Conservation (phyloP, 1,284 basidiomycete genomes). For the Wolfiporia cocos region DNA sequence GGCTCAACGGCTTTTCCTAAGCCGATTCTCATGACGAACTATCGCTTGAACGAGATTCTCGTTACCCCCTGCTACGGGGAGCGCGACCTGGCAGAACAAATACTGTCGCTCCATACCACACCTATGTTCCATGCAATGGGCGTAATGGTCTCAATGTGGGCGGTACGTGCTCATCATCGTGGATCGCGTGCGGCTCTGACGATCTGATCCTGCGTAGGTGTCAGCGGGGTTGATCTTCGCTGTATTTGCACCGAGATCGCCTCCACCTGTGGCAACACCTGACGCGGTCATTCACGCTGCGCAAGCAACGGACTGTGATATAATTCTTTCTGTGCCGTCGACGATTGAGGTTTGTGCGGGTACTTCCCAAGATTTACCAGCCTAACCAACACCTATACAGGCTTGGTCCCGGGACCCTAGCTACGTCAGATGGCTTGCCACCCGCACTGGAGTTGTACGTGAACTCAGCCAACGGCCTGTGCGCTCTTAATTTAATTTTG, state of each 20-base stretch:
- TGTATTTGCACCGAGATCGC: slow-evolving; percentile 14
- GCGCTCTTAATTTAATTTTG: background rate
- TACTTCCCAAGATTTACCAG: background rate
- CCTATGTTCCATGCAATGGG: slow-evolving; percentile 20
- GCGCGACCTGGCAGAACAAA: slow-evolving; percentile 12
- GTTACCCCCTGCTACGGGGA: slow-evolving; percentile 8
- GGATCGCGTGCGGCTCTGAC: background rate
- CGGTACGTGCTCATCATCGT: slow-evolving; percentile 2
- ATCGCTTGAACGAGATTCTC: slow-evolving; percentile 5
- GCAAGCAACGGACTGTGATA: slow-evolving; percentile 8
- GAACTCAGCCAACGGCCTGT: background rate
- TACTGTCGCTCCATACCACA: slow-evolving; percentile 14
- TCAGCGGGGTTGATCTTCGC: slow-evolving; percentile 10
- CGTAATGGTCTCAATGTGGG: slow-evolving; percentile 3
- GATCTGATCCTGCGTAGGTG: slow-evolving; percentile 8
- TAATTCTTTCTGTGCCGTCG: slow-evolving; percentile 17
- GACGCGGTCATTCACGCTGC: slow-evolving; percentile 11
- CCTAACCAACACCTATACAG: background rate
- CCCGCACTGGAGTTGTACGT: slow-evolving; percentile 2
- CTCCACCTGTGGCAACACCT: slow-evolving; percentile 15
- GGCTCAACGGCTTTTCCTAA: slow-evolving; percentile 23
- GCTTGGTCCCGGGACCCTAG: slow-evolving; percentile 4
- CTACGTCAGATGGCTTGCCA: slow-evolving; percentile 5
- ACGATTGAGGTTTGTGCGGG: slow-evolving; percentile 10
- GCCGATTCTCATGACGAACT: slow-evolving; percentile 13